Evolutionary conservation across 768 basidiomycete genomes (phyloP), one percentile per base, ranked within the genome.

Genomic region (Mycena galericulata): DNA sequence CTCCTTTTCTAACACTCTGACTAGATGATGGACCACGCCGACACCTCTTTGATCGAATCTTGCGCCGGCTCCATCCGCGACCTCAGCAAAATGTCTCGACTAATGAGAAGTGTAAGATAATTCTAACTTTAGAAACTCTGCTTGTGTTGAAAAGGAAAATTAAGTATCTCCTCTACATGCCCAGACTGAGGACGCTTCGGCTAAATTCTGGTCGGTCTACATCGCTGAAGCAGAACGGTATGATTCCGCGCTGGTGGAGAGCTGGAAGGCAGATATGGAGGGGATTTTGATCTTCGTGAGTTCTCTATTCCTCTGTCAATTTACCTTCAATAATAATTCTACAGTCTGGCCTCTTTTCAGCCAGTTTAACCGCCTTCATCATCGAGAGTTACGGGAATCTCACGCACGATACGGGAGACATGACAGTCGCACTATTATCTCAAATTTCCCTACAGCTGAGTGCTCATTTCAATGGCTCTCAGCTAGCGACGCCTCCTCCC

Each of bases 301-400:
- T n/a, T n/a, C 41, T 45, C 8, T 14, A 12, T 5, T 11, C 6
- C 14, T 24, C 3, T 22, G 22, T 8, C 27, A 46, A 24, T 38
- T 45, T n/a, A 46, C 24, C 4, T n/a, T n/a, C 14, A 6, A 32
- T 10, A 8, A 5, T 17, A 4, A 4, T 2, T 40, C 2, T 41
- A 18, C 36, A 58, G 57, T 34, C 57, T 5, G 57, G 57, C 17
- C 57, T 58, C 22, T 58, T 58, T 29, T 58, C 57, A 9, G 57
- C 57, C 3, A 46, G 40, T 34, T n/a, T 58, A 14, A 58, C 57
- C 11, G 57, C 57, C 18, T 58, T 58, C 30, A 34, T 58, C 41
- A 46, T 58, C 27, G 57, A 58, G 29, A 58, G 57, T 20, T 58
- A 58, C 43, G 32, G 46, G n/a, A 58, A 34, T 38, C 57, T 58